Base-by-base conservation (phyloP, 306 rosid genomes). In the Carpinus viminea region DNA sequence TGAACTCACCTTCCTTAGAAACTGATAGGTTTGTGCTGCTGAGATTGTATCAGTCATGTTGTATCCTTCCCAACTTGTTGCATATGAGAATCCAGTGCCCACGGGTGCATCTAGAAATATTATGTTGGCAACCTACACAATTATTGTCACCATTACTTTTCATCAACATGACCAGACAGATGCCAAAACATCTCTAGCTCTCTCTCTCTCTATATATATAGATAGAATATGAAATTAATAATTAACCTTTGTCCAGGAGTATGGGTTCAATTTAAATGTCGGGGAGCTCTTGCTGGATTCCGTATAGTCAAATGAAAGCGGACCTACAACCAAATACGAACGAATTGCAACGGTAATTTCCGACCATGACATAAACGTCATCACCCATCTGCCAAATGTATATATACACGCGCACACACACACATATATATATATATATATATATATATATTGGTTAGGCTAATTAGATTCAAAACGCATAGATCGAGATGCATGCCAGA, bases 61-160 rank as follows among this genome's bases (percentile, higher is more conserved):
- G 71, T 68, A 78, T 6, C 80, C 87, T 20, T 56, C 31, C 43
- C 74, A 43, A 2, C 76, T 80, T 24, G 15, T 9, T 3, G 84
- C 83, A 55, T 85, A 87, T 2, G 91, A 85, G 82, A 83, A 87
- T 72, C 91, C 91, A 62, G 77, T 77, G 28, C 89, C 91, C 0
- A 87, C 89, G 0, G 91, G 91, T 20, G 82, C 34, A 64, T 88
- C 92, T n/a, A 86, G 31, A 78, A 80, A 90, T 36, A 90, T 80
- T 75, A 90, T 53, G 55, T 81, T 86, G 13, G 74, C 78, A 38
- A 80, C 24, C 86, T 82, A 48, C 12, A 31, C 5, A 12, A 12
- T 5, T 41, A 41, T 4, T 16, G 12, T 15, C 7, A 64, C 16
- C 59, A 46, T 2, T 31, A 31, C 17, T 18, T 55, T 16, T 26